Conservation (phyloP, 169 alveolate species). For the Babesia sp. region DNA sequence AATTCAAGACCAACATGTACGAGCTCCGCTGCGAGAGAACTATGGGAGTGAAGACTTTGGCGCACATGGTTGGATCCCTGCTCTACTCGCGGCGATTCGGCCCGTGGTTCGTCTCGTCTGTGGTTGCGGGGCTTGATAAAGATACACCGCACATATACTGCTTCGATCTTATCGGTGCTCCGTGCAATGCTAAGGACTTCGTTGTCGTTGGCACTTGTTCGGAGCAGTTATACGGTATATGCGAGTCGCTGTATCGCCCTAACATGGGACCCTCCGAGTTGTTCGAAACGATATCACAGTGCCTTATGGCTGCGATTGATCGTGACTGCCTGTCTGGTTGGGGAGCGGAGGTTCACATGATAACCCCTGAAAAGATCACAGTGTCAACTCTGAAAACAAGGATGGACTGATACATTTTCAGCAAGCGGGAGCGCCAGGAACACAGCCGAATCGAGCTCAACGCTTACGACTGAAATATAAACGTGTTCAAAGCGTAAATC, state of each 20-base stretch:
- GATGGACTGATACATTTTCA: constrained; percentile 51
- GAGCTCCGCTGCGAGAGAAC: constrained; percentile 85
- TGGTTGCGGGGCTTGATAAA: constrained; percentile 89
- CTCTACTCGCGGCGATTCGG: constrained; percentile 88
- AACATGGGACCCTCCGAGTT: constrained; percentile 88
- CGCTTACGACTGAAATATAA: no score
- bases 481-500: no score
- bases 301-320: constrained; percentile 92
- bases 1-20: constrained; percentile 87
- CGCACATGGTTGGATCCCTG: constrained; percentile 87
- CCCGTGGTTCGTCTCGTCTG: constrained; percentile 91
- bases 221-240: constrained; percentile 94
- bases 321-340: constrained; percentile 96
- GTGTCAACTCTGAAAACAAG: constrained; percentile 58
- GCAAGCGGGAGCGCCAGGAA: neutral
- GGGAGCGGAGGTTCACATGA: constrained; percentile 93
- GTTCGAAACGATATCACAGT: constrained; percentile 92
- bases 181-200: constrained; percentile 84
- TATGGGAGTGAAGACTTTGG: constrained; percentile 86
- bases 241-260: constrained; percentile 93
- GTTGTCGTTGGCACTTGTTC: constrained; percentile 94
- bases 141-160: constrained; percentile 86
- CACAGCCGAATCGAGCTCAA: neutral
- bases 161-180: constrained; percentile 90
- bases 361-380: constrained; percentile 59